These are phyloP conservation scores for Luzula sylvatica DNA, from an alignment of 176 grass and related monocot species.

Conservation along the genomic window DNA sequence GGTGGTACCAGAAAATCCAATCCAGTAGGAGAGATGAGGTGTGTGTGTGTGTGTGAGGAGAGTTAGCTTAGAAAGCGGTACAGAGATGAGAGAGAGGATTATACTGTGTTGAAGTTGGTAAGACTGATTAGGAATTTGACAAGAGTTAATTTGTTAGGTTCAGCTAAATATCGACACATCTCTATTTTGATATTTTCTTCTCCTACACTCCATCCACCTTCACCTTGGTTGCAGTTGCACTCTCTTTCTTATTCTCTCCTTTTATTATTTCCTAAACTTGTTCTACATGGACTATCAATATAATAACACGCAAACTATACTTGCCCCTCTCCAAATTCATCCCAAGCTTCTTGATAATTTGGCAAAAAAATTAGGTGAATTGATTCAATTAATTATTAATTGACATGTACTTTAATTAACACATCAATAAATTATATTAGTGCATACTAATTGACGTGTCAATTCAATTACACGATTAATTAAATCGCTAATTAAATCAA, in stretches of 20 bases:
- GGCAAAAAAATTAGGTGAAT: too few species aligned
- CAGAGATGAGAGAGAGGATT: background rate
- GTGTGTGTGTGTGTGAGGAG: background rate
- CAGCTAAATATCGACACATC: constrained; percentile 16
- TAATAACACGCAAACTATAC: too few species aligned
- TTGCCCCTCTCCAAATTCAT: too few species aligned
- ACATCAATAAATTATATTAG: too few species aligned
- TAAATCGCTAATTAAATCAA: too few species aligned
- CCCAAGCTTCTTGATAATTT: too few species aligned
- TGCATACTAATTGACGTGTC: too few species aligned
- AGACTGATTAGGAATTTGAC: constrained; percentile 17
- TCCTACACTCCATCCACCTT: constrained; percentile 8
- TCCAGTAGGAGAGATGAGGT: too few species aligned
- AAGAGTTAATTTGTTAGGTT: constrained; percentile 11
- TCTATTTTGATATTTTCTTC: constrained; percentile 7
- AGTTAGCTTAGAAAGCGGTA: constrained; percentile 25
- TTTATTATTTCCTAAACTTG: background rate
- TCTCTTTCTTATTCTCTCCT: background rate
- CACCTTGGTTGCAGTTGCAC: background rate
- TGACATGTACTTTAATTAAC: too few species aligned
- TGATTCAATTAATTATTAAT: too few species aligned
- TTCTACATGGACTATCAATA: constrained; percentile 12
- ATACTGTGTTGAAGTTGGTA: constrained; percentile 12
- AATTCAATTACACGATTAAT: too few species aligned
- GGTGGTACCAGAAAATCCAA: background rate